These are phyloP conservation scores for Auriscalpium vulgare DNA, from an alignment of 768 basidiomycete genomes.

Conservation along the genomic window DNA sequence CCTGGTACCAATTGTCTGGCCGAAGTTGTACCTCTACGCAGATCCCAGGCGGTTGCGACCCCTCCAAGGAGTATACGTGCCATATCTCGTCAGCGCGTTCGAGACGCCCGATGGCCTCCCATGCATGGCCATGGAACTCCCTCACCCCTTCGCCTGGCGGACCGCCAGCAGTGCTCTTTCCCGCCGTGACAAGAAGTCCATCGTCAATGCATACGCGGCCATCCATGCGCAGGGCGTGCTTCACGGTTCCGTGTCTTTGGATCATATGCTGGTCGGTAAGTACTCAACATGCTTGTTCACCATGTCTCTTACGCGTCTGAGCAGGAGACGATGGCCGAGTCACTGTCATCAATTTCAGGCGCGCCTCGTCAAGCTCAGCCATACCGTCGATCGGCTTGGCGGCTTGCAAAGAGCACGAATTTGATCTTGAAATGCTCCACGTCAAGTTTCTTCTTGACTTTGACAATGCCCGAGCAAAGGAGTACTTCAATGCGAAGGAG, in stretches of 20 bases:
- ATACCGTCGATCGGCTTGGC: conserved; percentile 27
- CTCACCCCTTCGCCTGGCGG: conserved; percentile 53
- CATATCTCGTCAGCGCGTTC: conserved; percentile 45
- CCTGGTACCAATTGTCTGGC: background rate
- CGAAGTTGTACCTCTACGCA: conserved; percentile 47
- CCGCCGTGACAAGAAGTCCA: conserved; percentile 38
- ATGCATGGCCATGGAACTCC: conserved; percentile 44
- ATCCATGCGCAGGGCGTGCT: conserved; percentile 29
- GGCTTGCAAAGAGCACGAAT: conserved; percentile 30
- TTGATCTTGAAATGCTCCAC: conserved; percentile 46
- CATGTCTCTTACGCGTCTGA: background rate
- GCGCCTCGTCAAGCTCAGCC: conserved; percentile 23
- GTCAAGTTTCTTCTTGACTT: conserved; percentile 48
- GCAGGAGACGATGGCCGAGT: conserved; percentile 33
- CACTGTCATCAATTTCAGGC: conserved; percentile 44
- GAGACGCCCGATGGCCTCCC: conserved; percentile 27
- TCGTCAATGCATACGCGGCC: conserved; percentile 41
- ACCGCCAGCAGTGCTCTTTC: conserved; percentile 53
- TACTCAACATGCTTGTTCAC: background rate
- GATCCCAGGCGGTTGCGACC: conserved; percentile 35
- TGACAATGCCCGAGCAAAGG: conserved; percentile 24
- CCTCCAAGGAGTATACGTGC: conserved; percentile 48
- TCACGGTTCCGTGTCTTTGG: conserved; percentile 21
- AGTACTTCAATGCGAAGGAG: background rate
- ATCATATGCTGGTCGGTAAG: conserved; percentile 41